Evolutionary conservation across 139 green algal species (phyloP), one percentile per base, ranked within the genome.

Genomic region (Dunaliella sp.): DNA sequence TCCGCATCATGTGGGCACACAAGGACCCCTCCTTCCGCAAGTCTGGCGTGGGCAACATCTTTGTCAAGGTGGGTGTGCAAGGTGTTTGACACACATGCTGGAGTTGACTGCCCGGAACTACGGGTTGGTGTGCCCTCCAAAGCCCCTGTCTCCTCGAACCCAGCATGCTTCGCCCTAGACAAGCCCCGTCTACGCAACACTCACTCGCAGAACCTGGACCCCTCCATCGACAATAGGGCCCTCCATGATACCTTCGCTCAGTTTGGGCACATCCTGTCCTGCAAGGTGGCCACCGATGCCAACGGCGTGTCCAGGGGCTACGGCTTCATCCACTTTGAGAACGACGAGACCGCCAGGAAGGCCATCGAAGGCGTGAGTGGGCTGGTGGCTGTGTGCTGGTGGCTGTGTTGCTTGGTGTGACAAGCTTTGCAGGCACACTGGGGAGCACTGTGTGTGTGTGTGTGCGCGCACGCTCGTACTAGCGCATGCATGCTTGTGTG

Each of bases 1-100:
- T 98, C 86, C 96, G 96, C 84, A 96, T 98, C 87, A 98, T 98
- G 96, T 98, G 95, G 96, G 94, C 90, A 82, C 94, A 98, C 90
- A 91, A 95, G 80, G 93, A 97, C 89, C 93, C 95, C 22, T 89
- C 90, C 25, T 90, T 89, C 76, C 93, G 94, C 90, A 96, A 96
- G 87, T 93, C 89, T 32, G 93, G 92, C 74, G 90, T 97, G 48
- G 96, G 96, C 81, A 98, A 98, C 90, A 97, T 98, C 90, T 98
- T 98, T 89, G 98, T 98, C 93, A 98, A 98, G 93, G 93, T 93
- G 81, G 22, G 83, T 3, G 36, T 57, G 3, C 30, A n/a, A n/a
- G n/a, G n/a, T n/a, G n/a, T 76, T 76, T 76, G 22, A 22, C 25
- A 25, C 59, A 76, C 59, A 76, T 76, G 59, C 22, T 76, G 22